Percentiles rank a stretch among this genome's conserved stretches.
Conservation (phyloP, 2,329 filamentous ascomycete genomes). For the Pseudogymnoascus verrucosus region DNA sequence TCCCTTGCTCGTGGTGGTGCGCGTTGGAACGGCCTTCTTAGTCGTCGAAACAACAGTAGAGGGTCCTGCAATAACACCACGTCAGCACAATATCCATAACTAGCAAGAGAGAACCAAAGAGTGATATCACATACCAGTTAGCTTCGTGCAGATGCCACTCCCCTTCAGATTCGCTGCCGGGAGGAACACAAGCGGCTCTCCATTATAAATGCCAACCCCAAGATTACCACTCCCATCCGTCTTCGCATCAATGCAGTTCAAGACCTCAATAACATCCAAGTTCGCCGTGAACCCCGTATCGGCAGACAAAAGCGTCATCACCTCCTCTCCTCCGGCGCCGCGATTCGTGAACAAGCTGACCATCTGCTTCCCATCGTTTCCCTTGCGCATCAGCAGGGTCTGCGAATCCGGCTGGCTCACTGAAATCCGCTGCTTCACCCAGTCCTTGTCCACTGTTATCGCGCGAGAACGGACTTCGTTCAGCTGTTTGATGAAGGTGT, state of each 20-base stretch:
- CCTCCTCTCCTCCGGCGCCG: neutral
- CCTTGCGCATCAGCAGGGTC: neutral
- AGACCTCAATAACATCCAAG: neutral
- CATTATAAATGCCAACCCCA: neutral
- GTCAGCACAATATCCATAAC: neutral
- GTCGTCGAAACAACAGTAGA: slow-evolving; percentile 4
- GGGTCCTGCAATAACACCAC: neutral
- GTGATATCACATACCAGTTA: neutral
- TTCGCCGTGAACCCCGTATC: slow-evolving; percentile 2
- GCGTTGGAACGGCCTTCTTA: neutral
- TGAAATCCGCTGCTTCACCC: neutral
- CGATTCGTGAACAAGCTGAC: neutral
- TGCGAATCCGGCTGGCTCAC: neutral
- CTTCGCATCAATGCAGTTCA: slow-evolving; percentile 5
- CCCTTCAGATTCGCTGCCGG: neutral
- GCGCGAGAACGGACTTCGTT: slow-evolving; percentile 34
- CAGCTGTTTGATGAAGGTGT: slow-evolving; percentile 31
- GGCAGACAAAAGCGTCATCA: neutral
- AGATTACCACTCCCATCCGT: neutral
- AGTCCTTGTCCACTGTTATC: neutral
- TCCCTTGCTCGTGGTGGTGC: neutral
- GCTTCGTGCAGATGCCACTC: slow-evolving; percentile 1
- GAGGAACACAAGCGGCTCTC: neutral
- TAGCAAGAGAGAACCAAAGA: neutral
- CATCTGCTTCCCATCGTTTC: neutral